phyloP scores from a whole-genome alignment of 202 grass and related monocot species.

The Elaeis oleifera region DNA sequence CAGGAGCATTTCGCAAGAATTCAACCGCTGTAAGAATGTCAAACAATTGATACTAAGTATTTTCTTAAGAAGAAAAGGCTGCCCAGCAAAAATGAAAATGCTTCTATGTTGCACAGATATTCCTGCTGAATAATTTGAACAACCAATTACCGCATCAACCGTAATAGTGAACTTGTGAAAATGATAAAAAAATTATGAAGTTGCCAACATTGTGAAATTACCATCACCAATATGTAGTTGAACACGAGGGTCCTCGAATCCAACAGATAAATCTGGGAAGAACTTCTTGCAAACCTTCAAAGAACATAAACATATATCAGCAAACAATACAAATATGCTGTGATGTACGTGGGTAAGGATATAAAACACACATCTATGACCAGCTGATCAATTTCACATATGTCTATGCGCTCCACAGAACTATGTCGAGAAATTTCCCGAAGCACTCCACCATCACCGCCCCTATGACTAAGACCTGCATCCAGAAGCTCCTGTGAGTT shows the following conservation, averaged over 20 bases:
- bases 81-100: too few relatives aligned
- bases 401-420: conserved; percentile 90
- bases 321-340: conserved; percentile 5
- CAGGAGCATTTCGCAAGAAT: conserved; percentile 66
- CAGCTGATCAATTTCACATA: conserved; percentile 98
- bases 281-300: conserved; percentile 83
- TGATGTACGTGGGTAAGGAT: conserved; percentile 3
- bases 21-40: conserved; percentile 58
- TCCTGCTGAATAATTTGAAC: too few relatives aligned
- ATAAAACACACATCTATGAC: conserved; percentile 83
- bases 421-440: conserved; percentile 82
- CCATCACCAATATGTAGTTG: conserved; percentile 89
- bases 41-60: conserved; percentile 13
- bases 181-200: neutral
- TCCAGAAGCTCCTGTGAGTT: too few relatives aligned
- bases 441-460: conserved; percentile 93
- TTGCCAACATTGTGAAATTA: conserved; percentile 31
- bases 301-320: conserved; percentile 8
- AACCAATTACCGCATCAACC: too few relatives aligned
- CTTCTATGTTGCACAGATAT: too few relatives aligned
- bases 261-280: conserved; percentile 81
- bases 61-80: too few relatives aligned
- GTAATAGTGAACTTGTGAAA: too few relatives aligned
- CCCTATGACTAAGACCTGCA: conserved; percentile 97
- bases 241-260: conserved; percentile 90